Conservation (phyloP, 1,139 yeast species). For the Zhuliangozyma blackwelliae region DNA sequence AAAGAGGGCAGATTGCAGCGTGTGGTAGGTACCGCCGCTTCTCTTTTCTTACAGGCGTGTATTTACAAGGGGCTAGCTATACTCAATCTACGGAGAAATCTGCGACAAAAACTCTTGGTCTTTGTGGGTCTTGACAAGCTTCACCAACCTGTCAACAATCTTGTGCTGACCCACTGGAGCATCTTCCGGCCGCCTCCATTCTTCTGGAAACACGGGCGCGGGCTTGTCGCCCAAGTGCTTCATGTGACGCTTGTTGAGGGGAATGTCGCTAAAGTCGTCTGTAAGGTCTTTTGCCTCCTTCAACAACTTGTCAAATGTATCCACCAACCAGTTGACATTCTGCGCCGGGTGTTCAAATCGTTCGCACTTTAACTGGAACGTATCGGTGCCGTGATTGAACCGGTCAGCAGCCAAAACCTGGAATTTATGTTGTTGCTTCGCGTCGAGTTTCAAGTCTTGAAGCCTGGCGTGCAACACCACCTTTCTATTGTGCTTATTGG, state of each 20-base stretch:
- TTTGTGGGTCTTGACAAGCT: conserved; percentile 28
- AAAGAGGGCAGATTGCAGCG: no score
- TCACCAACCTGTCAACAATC: conserved; percentile 31
- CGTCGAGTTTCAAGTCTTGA: conserved; percentile 48
- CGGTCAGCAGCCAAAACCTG: conserved; percentile 76
- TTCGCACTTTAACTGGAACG: conserved; percentile 58
- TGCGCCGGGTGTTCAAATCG: conserved; percentile 76
- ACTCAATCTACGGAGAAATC: conserved; percentile 8
- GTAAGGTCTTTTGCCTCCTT: conserved; percentile 57
- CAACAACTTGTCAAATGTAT: conserved; percentile 57
- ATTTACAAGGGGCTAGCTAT: neutral
- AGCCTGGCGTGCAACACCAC: conserved; percentile 60
- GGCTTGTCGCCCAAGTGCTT: conserved; percentile 34
- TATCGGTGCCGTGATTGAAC: conserved; percentile 58
- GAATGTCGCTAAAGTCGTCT: conserved; percentile 71
- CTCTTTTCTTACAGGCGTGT: neutral
- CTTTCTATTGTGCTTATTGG: conserved; percentile 64
- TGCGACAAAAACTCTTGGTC: conserved; percentile 28
- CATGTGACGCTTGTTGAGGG: conserved; percentile 75
- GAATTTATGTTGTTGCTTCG: conserved; percentile 64
- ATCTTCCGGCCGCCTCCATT: conserved; percentile 79
- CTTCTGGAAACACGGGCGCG: conserved; percentile 61
- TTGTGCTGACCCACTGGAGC: conserved; percentile 44
- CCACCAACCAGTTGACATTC: conserved; percentile 72
- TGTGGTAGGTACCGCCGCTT: no score